Evolutionary conservation across 2,329 filamentous ascomycete species (phyloP).

Genomic region (Neocatenulostroma microsporum): DNA sequence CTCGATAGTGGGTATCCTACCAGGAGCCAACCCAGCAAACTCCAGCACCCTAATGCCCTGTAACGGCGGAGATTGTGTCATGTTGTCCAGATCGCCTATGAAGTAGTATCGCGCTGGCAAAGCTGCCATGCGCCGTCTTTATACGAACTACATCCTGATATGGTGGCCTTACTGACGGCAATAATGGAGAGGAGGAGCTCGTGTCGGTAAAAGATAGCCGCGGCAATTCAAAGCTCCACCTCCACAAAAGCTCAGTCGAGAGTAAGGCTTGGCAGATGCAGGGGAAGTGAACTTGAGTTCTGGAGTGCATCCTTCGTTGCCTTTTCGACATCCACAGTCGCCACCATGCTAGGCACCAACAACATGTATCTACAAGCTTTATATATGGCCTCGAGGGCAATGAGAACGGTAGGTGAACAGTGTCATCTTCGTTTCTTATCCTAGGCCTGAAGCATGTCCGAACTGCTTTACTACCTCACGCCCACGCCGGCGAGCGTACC

Average conservation of each 20-base stretch:
- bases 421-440: neutral
- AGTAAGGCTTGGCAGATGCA: too few relatives aligned
- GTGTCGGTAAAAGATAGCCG: constrained; percentile 2
- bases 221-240: too few relatives aligned
- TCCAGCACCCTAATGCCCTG: constrained; percentile 56
- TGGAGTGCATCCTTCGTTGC: constrained; percentile 1
- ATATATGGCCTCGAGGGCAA: neutral
- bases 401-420: too few relatives aligned
- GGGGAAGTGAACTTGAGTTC: too few relatives aligned
- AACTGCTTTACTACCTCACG: constrained; percentile 1
- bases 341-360: neutral
- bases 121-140: constrained; percentile 5
- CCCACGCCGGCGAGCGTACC: constrained; percentile 3
- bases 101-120: constrained; percentile 8
- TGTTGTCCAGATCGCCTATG: constrained; percentile 10
- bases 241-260: too few relatives aligned
- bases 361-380: neutral
- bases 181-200: constrained; percentile 2
- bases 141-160: constrained; percentile 9
- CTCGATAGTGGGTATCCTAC: constrained; percentile 26
- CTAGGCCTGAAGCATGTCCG: neutral
- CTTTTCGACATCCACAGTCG: neutral
- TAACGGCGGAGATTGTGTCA: constrained; percentile 41
- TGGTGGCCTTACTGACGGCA: constrained; percentile 1
- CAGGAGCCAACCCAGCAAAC: constrained; percentile 55